Base-by-base conservation (phyloP, 208 protist genomes). In the Angomonas ambiguus region DNA sequence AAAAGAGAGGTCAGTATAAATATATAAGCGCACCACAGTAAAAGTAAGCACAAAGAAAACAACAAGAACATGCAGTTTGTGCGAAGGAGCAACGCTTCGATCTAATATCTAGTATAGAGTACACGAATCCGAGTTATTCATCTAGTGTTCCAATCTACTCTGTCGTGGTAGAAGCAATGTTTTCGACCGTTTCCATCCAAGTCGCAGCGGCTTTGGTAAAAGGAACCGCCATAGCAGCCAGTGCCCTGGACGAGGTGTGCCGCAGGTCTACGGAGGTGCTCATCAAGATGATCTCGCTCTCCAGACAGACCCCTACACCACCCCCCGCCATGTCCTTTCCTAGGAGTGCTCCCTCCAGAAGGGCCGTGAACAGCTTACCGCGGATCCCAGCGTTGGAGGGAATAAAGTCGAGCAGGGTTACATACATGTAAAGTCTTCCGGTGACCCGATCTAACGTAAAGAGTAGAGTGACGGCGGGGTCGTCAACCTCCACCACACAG, bases 301-400 rank as follows among this genome's bases (percentile, higher is more conserved):
- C 71, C 24, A 49, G 57, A 59, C 83, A 88, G 24, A 96, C 61
- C 1, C 91, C 86, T 2, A 93, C 83, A 3, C 80, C 80, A 2
- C 80, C 85, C 6, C 88, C 88, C 2, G 88, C 81, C 74, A 86
- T 93, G 32, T 91, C 86, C 45, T 82, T 77, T 1, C 91, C 87
- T 0, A 96, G 78, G 13, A 94, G 60, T 30, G 88, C 77, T 10
- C 86, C 88, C 45, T 94, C 70, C 25, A 96, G 65, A 1, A 94
- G 71, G 51, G 60, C 51, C 56, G 92, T 84, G 72, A 91, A 96
- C 30, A 96, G 67, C 57, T 55, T 35, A 51, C 92, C 51, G 30
- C 77, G 62, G 18, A 51, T 22, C 3, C 33, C 59, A 6, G 72
- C 33, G 8, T 62, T 55, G 16, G 62, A 28, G 1, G 91, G 91